Conservation (phyloP, 2,329 filamentous ascomycete species). For the Uncinocarpus reesii region DNA sequence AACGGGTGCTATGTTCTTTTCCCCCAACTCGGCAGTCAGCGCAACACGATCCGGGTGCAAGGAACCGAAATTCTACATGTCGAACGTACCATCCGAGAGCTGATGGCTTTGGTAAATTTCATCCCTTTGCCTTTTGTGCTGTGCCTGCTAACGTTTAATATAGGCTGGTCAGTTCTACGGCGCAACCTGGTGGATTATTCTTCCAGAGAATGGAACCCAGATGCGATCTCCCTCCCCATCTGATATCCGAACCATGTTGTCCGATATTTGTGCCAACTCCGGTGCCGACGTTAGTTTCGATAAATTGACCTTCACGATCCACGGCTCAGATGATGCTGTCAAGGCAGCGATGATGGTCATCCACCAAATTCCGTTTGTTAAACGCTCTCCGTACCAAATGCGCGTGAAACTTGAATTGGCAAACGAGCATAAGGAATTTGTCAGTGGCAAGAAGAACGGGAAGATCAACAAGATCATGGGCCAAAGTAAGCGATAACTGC, state of each 20-base stretch:
- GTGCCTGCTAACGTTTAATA: not conserved
- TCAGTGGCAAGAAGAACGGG: slow-evolving; percentile 98
- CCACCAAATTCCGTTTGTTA: slow-evolving; percentile 79
- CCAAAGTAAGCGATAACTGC: slow-evolving; percentile 55
- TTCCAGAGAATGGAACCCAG: slow-evolving; percentile 54
- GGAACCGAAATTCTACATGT: slow-evolving; percentile 88
- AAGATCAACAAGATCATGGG: slow-evolving; percentile 99
- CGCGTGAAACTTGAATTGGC: slow-evolving; percentile 97
- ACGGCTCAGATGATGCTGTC: slow-evolving; percentile 90
- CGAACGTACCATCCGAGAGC: slow-evolving; percentile 85
- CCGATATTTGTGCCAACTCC: slow-evolving; percentile 91
- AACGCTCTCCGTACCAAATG: slow-evolving; percentile 80
- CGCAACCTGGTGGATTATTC: slow-evolving; percentile 87
- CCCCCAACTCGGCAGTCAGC: slow-evolving; percentile 74
- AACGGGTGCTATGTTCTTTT: slow-evolving; percentile 94
- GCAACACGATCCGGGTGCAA: slow-evolving; percentile 77
- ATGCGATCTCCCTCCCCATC: slow-evolving; percentile 51
- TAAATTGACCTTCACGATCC: slow-evolving; percentile 85
- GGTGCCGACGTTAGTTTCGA: slow-evolving; percentile 92
- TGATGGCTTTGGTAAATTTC: slow-evolving; percentile 74
- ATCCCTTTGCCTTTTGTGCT: not conserved
- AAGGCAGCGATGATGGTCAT: slow-evolving; percentile 93
- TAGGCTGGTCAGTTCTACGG: slow-evolving; percentile 96
- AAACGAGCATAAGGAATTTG: slow-evolving; percentile 99
- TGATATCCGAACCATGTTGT: slow-evolving; percentile 81